Base-by-base conservation (phyloP, 1,139 yeast species). In the Wickerhamomyces sp. region DNA sequence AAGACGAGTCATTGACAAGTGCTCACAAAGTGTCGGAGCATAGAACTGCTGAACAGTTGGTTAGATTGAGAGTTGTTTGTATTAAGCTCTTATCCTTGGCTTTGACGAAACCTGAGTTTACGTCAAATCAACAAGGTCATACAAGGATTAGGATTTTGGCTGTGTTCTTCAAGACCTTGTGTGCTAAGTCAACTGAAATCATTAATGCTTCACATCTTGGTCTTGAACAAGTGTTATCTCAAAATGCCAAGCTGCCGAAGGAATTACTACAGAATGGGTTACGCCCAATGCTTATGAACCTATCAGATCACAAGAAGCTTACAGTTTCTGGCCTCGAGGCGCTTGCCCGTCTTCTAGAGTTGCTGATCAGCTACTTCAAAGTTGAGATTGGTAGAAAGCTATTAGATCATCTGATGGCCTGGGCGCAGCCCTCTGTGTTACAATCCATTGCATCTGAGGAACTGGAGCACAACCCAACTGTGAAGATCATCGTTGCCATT, bases 351-450 rank as follows among this genome's bases (percentile, higher is more conserved):
- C 67, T 93, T 23, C 67, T 93, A 35, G 96, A 91, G 52, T 66
- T 93, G 18, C 68, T 93, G 47, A 88, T 91, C 25, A 86, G 94
- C 3, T 91, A 93, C 52, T 93, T 93, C 66, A 83, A 94, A 55
- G 96, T 91, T 16, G 99, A 93, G 58, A 91, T 93, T 47, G 99
- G 99, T 23, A 74, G 89, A 38, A 93, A 93, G 52, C 66, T 93
- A 36, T 69, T 93, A 21, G 98, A 93, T 52, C 98, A 93, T 59
- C 66, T 91, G 47, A 85, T 82, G 73, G 96, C 96, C 0, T 89
- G 96, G 96, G 96, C 97, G 0, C 93, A 87, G 47, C 87, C 94
- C 7, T 74, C 75, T 31, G 76, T 85, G 1, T 62, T 93, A 32
- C 75, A 85, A 33, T 75, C 75, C 45, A 72, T 82, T 35, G 78